A percentile compares a stretch with the other conserved stretches of the same genome.
These are phyloP conservation scores for Lachancea thermotolerans DNA, from an alignment of 805 yeast genomes.

Conservation along the genomic window DNA sequence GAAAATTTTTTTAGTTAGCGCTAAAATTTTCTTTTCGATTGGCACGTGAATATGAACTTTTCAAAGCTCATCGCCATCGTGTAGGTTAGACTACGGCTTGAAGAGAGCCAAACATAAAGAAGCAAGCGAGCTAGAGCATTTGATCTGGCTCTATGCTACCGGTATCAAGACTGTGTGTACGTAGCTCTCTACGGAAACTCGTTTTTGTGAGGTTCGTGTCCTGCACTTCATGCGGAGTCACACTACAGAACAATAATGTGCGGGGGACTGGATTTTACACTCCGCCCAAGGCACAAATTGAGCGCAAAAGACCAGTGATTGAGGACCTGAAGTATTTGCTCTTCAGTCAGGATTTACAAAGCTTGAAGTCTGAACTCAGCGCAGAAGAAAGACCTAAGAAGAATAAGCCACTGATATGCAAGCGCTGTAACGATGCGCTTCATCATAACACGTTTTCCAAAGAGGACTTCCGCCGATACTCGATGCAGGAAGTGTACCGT, in stretches of 20 bases:
- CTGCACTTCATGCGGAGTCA: slow-evolving; percentile 56
- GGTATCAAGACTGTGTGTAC: background rate
- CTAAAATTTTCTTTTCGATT: slow-evolving; percentile 3
- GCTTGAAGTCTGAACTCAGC: slow-evolving; percentile 9
- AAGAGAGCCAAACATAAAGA: background rate
- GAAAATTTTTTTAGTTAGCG: slow-evolving; percentile 13
- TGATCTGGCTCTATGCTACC: background rate
- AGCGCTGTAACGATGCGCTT: slow-evolving; percentile 49
- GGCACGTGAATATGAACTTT: background rate
- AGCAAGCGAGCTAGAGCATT: background rate
- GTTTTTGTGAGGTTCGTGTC: slow-evolving; percentile 3
- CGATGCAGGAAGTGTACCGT: slow-evolving; percentile 29
- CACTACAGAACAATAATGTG: slow-evolving; percentile 38
- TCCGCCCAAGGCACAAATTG: slow-evolving; percentile 16
- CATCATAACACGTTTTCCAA: slow-evolving; percentile 37
- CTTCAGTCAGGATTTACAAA: slow-evolving; percentile 26
- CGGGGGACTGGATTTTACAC: slow-evolving; percentile 40
- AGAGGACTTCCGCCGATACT: slow-evolving; percentile 29
- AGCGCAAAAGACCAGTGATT: background rate
- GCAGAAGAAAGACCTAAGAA: slow-evolving; percentile 7
- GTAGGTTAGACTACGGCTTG: background rate
- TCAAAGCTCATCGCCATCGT: background rate
- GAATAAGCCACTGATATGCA: slow-evolving; percentile 31
- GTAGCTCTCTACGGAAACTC: background rate
- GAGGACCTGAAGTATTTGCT: slow-evolving; percentile 25